These are phyloP conservation scores for Boechera retrofracta DNA, from an alignment of 345 rosid genomes.

Conservation along the genomic window DNA sequence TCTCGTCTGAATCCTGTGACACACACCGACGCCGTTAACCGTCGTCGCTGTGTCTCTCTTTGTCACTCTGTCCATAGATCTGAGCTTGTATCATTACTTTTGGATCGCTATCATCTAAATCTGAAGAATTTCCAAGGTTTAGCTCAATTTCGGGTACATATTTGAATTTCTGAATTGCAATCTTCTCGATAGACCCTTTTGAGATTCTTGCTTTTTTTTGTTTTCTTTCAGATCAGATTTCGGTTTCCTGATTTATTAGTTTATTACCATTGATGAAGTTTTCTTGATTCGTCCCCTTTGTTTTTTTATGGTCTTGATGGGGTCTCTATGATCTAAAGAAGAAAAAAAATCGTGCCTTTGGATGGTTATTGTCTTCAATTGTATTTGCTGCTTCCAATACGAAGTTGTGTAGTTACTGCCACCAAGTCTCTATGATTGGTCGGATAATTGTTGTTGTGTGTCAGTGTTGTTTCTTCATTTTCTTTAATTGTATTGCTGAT, in stretches of 20 bases:
- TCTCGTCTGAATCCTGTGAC: constrained; percentile 37
- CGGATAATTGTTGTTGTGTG: neutral
- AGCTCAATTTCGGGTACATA: constrained; percentile 27
- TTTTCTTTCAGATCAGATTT: constrained; percentile 1
- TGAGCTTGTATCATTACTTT: neutral
- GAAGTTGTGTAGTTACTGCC: constrained; percentile 8
- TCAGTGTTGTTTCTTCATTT: constrained; percentile 1
- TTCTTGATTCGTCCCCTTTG: constrained; percentile 7
- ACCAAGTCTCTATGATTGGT: constrained; percentile 9
- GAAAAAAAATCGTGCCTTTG: neutral
- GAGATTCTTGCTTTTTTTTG: neutral
- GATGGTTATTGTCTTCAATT: neutral
- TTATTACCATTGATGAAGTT: neutral
- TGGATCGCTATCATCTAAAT: constrained; percentile 31
- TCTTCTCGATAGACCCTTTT: constrained; percentile 9
- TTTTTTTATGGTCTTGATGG: neutral
- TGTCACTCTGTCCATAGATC: constrained; percentile 21
- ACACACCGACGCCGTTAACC: constrained; percentile 39
- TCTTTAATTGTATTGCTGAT: constrained; percentile 17
- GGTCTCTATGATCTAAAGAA: constrained; percentile 5
- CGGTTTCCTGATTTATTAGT: neutral
- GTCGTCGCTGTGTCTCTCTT: constrained; percentile 29
- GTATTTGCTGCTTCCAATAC: neutral
- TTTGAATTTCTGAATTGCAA: neutral
- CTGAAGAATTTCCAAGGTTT: constrained; percentile 7